Base-by-base conservation (phyloP, 768 basidiomycete species). In the Strobilomyces confusus region DNA sequence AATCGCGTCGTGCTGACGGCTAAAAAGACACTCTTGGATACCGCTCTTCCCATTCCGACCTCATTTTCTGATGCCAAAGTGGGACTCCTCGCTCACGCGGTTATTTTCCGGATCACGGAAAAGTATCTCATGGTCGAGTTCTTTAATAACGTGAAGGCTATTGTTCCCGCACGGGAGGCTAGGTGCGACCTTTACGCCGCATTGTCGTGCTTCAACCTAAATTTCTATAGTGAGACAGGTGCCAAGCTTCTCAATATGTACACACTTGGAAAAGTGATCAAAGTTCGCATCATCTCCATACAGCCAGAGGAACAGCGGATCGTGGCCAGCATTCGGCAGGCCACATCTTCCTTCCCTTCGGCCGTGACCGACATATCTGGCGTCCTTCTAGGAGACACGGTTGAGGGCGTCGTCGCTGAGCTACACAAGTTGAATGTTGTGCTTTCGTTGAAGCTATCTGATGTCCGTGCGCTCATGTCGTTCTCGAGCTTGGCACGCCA, bases 21-120 rank as follows among this genome's bases (percentile, higher is more conserved):
- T 19, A 98, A 98, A 75, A 95, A 91, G 74, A 84, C 88, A 1
- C 75, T 99, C 14, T 67, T 98, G 29, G 87, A 92, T 25, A 92
- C 95, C 1, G 77, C 79, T 1, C 72, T 92, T 3, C 89, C 89
- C 3, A 75, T 91, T 44, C 63, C 95, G 34, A 69, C 86, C 2
- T 76, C 70, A 15, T 65, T 86, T 49, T 85, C 85, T 33, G 87
- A 92, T 51, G 84, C 81, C 33, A 75, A 80, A 62, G 74, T 80
- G 7, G 94, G 94, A 5, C 64, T 80, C 34, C 73, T 95, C 23
- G 80, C 88, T 0, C 83, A 94, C 65, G 95, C 85, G 2, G 89
- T 92, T 3, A 78, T 99, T 44, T 87, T 85, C 75, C 90, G 86
- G 66, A 75, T 90, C n/a, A 74, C 83, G 32, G 88, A 91, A 15